Evolutionary conservation across 345 rosid species (phyloP).

Genomic region (Ailanthus altissimus): DNA sequence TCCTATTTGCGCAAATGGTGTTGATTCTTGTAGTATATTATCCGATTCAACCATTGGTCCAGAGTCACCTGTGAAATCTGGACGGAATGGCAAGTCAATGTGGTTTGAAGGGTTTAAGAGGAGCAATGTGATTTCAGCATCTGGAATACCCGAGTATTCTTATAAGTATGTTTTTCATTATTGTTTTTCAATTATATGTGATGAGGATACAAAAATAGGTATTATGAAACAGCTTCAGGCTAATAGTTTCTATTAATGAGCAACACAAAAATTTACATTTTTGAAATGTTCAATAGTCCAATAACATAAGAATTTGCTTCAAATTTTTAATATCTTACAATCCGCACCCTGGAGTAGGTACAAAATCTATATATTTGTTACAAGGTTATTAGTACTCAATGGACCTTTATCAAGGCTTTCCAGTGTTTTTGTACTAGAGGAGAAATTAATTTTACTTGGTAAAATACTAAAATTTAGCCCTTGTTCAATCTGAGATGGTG

Average conservation of each 20-base stretch:
- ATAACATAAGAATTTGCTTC: background rate
- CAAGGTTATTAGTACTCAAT: background rate
- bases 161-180: constrained; percentile 60
- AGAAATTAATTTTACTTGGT: background rate
- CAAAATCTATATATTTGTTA: background rate
- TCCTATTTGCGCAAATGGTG: constrained; percentile 83
- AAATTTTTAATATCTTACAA: background rate
- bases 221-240: background rate
- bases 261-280: background rate
- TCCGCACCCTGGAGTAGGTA: background rate
- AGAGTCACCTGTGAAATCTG: constrained; percentile 82
- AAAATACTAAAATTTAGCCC: background rate
- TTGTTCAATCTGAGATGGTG: background rate
- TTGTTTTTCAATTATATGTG: constrained; percentile 4
- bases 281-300: background rate
- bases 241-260: background rate
- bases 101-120: constrained; percentile 84
- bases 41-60: constrained; percentile 88
- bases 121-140: constrained; percentile 57
- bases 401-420: background rate
- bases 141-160: constrained; percentile 94
- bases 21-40: constrained; percentile 62
- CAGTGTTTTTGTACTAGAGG: background rate
- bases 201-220: background rate
- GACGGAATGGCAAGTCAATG: constrained; percentile 55